Base-by-base conservation (phyloP, 331 rosid genomes). In the Phaseolus coccineus region DNA sequence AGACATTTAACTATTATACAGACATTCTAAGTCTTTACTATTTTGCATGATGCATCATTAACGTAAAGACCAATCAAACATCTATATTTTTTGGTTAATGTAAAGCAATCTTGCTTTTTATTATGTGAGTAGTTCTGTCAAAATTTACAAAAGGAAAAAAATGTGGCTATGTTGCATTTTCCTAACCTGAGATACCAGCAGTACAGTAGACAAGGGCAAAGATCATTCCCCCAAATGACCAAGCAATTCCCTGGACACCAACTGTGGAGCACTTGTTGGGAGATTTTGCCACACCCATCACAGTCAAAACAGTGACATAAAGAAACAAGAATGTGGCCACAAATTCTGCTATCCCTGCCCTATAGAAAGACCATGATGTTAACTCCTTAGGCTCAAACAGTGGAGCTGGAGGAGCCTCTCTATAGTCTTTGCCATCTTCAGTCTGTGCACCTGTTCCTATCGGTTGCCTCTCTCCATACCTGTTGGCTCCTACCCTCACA, bases 221-320 rank as follows among this genome's bases (percentile, higher is more conserved):
- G 81, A 93, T 93, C 95, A 90, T 90, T 27, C 98, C 97, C 63
- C 98, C 98, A 88, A 93, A 91, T 35, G 98, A 92, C 98, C 98
- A 93, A 30, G 98, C 98, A 71, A 90, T 93, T 2, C 98, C 98
- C 35, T 93, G 98, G 37, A 42, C 72, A 2, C 72, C 72, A 9
- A 67, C 72, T 4, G 72, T 42, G 55, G 72, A 67, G 55, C 72
- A 67, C 19, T 67, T 67, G 35, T 4, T 42, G 72, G 72, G 55
- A 67, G 72, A 67, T 42, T 67, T 67, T 67, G 55, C 72, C 3
- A 67, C 72, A 22, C 72, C 72, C 72, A 67, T 67, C 53, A 67
- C 72, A 1, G 72, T 67, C 37, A 67, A 42, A 67, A 67, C 72
- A 22, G 72, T 67, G 33, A 67, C 16, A 67, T 67, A 67, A 24